A percentile compares a stretch with the other conserved stretches of the same genome.
Evolutionary conservation across 2,329 filamentous ascomycete genomes (phyloP).

Genomic region (Daldinia sp.): DNA sequence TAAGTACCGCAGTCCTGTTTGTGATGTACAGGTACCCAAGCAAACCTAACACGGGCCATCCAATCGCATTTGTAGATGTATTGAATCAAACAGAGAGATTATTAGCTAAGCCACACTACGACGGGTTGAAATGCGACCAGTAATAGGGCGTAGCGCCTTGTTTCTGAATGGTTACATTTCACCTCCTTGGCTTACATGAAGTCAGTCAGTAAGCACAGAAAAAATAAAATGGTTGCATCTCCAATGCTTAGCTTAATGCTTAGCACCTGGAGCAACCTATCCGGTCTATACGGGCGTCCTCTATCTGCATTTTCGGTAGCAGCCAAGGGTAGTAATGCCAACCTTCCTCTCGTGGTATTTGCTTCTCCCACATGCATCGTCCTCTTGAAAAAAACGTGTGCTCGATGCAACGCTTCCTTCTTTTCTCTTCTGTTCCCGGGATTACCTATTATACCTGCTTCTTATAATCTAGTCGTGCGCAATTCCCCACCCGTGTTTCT

Average conservation of each 20-base stretch:
- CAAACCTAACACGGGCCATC: neutral
- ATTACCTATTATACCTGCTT: neutral
- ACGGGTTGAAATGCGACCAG: neutral
- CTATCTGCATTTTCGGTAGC: neutral
- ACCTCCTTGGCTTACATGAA: neutral
- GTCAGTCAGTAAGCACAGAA: neutral
- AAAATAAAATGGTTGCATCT: too few species aligned
- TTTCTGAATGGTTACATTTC: neutral
- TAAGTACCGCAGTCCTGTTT: neutral
- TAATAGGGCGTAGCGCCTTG: neutral
- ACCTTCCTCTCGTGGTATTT: constrained; percentile 5
- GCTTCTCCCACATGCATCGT: neutral
- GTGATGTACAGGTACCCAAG: neutral
- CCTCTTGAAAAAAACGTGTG: neutral
- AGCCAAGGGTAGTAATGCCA: neutral
- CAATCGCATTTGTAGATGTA: neutral
- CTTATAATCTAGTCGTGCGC: neutral
- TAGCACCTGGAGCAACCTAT: neutral
- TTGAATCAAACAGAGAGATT: neutral
- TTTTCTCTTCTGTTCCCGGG: neutral
- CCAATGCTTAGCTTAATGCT: constrained; percentile 4
- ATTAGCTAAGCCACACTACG: neutral
- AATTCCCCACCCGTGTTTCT: neutral
- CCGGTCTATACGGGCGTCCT: neutral
- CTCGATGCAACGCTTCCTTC: neutral